A percentile compares a stretch with the other conserved stretches of the same genome.
Evolutionary conservation across 2,329 filamentous ascomycete genomes (phyloP).

Genomic region (Calonectria crousiana): DNA sequence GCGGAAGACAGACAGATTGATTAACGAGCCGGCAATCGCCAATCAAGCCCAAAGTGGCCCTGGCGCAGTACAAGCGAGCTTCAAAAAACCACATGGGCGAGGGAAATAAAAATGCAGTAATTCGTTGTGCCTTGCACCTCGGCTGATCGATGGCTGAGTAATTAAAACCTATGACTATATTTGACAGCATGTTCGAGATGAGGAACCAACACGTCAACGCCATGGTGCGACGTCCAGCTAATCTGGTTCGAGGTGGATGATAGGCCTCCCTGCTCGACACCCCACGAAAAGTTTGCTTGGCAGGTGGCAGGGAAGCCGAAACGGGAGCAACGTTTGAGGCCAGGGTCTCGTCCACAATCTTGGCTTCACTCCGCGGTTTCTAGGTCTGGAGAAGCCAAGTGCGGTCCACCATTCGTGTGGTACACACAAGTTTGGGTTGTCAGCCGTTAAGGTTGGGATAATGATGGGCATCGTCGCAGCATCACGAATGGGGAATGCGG

Average conservation of each 20-base stretch:
- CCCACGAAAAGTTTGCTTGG: slow-evolving; percentile 22
- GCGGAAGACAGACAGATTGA: slow-evolving; percentile 26
- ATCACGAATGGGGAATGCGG: slow-evolving; percentile 24
- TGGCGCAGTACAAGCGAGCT: neutral
- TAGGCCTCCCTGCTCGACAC: slow-evolving; percentile 11
- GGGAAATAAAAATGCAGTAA: neutral
- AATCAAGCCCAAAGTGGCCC: slow-evolving; percentile 10
- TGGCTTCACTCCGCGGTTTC: slow-evolving; percentile 15
- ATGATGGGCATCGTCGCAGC: slow-evolving; percentile 20
- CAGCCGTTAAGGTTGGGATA: slow-evolving; percentile 19
- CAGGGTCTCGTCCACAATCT: slow-evolving; percentile 20
- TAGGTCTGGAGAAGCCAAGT: slow-evolving; percentile 13
- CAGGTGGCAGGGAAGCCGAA: slow-evolving; percentile 19
- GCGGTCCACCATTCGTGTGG: slow-evolving; percentile 13
- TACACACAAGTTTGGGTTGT: slow-evolving; percentile 12
- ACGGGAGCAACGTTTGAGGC: slow-evolving; percentile 23
- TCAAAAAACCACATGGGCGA: neutral
- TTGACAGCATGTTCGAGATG: slow-evolving; percentile 3
- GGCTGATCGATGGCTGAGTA: neutral
- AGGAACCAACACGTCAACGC: slow-evolving; percentile 11
- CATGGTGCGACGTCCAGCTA: slow-evolving; percentile 9
- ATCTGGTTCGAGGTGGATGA: slow-evolving; percentile 11
- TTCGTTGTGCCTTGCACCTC: neutral
- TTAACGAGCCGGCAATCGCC: slow-evolving; percentile 28
- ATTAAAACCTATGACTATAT: neutral